phyloP scores from a whole-genome alignment of 2,329 filamentous ascomycete species.

The Diaporthe caulivora region DNA sequence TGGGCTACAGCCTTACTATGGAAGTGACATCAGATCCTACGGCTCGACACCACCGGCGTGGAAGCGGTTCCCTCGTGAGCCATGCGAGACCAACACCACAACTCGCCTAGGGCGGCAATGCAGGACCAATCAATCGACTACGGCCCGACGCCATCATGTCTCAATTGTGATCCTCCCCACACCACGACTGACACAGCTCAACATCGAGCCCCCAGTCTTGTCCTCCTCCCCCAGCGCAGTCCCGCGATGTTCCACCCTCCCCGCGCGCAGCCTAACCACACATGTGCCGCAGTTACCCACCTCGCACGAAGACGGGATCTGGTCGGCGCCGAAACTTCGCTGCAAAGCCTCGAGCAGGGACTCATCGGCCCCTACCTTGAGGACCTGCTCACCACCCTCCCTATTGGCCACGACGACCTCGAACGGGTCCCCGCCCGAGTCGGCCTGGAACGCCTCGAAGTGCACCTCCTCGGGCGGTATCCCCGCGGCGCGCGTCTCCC shows the following conservation, averaged over 20 bases:
- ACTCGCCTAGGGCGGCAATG: not conserved
- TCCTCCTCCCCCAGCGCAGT: slow-evolving; percentile 60
- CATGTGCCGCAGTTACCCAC: slow-evolving; percentile 69
- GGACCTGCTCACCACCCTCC: slow-evolving; percentile 44
- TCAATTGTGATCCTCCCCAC: slow-evolving; percentile 63
- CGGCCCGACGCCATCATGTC: slow-evolving; percentile 49
- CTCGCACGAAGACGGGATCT: slow-evolving; percentile 63
- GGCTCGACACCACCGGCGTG: not conserved
- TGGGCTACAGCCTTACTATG: not conserved
- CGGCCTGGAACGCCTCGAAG: slow-evolving; percentile 70
- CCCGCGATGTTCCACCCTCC: slow-evolving; percentile 62
- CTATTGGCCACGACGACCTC: slow-evolving; percentile 64
- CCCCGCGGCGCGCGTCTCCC: slow-evolving; percentile 54
- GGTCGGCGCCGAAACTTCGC: slow-evolving; percentile 53
- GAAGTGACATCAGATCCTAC: not conserved
- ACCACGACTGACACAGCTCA: slow-evolving; percentile 66
- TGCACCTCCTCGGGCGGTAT: slow-evolving; percentile 67
- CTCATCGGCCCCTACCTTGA: slow-evolving; percentile 63
- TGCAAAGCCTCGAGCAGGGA: slow-evolving; percentile 63
- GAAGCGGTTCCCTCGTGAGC: not conserved
- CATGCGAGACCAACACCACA: not conserved
- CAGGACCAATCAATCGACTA: not conserved
- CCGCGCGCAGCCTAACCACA: slow-evolving; percentile 56
- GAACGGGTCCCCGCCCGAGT: slow-evolving; percentile 69
- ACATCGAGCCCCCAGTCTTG: slow-evolving; percentile 55